Evolutionary conservation across 2,329 filamentous ascomycete genomes (phyloP).

Genomic region (Penicillium sp.): DNA sequence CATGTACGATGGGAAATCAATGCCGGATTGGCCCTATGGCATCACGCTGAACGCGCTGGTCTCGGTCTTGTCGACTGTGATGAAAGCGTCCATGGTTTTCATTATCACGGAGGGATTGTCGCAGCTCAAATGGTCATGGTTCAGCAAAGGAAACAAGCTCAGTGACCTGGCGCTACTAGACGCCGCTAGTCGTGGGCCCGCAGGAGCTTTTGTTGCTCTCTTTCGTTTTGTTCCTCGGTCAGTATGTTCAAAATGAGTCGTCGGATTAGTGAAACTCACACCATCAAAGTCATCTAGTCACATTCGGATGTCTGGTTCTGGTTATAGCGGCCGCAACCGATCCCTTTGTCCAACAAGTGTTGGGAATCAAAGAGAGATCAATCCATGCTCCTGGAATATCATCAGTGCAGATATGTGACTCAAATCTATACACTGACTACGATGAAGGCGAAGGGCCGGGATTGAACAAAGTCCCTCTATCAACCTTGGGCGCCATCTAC

Average conservation of each 20-base stretch:
- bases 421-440: slow-evolving; percentile 23
- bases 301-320: slow-evolving; percentile 30
- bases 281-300: slow-evolving; percentile 24
- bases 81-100: slow-evolving; percentile 34
- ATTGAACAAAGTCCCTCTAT: slow-evolving; percentile 24
- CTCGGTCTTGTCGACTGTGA: slow-evolving; percentile 30
- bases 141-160: slow-evolving; percentile 26
- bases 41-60: slow-evolving; percentile 37
- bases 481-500: slow-evolving; percentile 31
- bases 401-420: slow-evolving; percentile 25
- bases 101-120: slow-evolving; percentile 31
- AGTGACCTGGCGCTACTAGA: slow-evolving; percentile 36
- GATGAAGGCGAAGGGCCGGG: slow-evolving; percentile 20
- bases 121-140: slow-evolving; percentile 41
- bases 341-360: slow-evolving; percentile 35
- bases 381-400: slow-evolving; percentile 13
- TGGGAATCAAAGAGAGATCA: slow-evolving; percentile 22
- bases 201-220: slow-evolving; percentile 31
- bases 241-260: neutral
- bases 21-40: slow-evolving; percentile 34
- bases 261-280: neutral
- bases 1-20: slow-evolving; percentile 25
- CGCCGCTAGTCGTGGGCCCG: slow-evolving; percentile 34
- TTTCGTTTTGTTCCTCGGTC: slow-evolving; percentile 27
- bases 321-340: slow-evolving; percentile 30